Conservation (phyloP, 1,284 basidiomycete species). For the Schizopora paradoxa region DNA sequence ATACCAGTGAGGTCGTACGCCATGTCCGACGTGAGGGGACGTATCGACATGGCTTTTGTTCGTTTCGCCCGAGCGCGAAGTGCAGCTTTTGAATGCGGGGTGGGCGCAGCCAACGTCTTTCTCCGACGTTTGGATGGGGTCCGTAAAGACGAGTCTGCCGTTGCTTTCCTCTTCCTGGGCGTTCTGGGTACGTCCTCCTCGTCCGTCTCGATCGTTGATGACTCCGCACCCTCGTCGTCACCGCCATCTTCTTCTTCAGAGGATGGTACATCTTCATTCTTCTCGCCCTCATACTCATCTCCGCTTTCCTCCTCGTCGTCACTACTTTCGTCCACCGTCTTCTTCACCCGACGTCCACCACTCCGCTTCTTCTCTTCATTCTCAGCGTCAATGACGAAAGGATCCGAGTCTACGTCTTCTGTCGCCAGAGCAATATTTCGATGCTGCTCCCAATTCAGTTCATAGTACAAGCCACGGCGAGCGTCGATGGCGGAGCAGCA, state of each 20-base stretch:
- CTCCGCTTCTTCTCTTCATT: no score
- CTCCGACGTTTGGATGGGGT: constrained; percentile 28
- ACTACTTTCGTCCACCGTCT: constrained; percentile 1
- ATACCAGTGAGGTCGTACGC: constrained; percentile 26
- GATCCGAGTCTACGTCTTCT: constrained; percentile 15
- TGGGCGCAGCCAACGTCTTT: constrained; percentile 43
- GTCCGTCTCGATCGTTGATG: constrained; percentile 6
- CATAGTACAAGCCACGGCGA: constrained; percentile 55
- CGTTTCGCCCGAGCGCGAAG: constrained; percentile 37
- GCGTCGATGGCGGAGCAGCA: constrained; percentile 59
- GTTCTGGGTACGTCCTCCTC: constrained; percentile 19
- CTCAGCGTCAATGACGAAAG: no score
- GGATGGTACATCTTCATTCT: constrained; percentile 6
- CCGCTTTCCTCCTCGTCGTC: constrained; percentile 15
- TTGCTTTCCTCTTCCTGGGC: constrained; percentile 24
- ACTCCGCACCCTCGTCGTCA: constrained; percentile 15
- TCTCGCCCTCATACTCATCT: constrained; percentile 9
- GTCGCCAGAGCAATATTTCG: constrained; percentile 33
- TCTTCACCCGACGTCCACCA: neutral
- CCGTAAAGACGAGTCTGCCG: constrained; percentile 19
- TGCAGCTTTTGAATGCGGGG: constrained; percentile 63
- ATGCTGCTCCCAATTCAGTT: constrained; percentile 53
- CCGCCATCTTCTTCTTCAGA: constrained; percentile 20
- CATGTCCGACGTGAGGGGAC: constrained; percentile 32
- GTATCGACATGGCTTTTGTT: constrained; percentile 31